Percentiles rank a stretch among this genome's conserved stretches.
Evolutionary conservation across 495 filamentous ascomycete species (phyloP).

Genomic region (Penicillium desertorum): DNA sequence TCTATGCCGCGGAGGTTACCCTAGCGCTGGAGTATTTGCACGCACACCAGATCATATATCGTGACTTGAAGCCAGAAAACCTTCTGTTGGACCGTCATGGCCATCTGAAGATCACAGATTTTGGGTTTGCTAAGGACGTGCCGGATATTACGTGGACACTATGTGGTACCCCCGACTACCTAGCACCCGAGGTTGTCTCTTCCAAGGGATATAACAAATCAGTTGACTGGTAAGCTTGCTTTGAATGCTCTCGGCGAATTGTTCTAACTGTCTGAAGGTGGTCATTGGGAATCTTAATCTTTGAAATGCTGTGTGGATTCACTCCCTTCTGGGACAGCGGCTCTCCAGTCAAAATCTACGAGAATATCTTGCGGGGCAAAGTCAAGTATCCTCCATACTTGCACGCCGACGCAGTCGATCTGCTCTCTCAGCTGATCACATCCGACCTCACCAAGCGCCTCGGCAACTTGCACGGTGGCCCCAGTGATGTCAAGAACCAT

Average conservation of each 20-base stretch:
- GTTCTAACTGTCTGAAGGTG: constrained; percentile 65
- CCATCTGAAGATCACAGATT: constrained; percentile 97
- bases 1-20: constrained; percentile 97
- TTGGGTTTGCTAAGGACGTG: constrained; percentile 97
- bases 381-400: constrained; percentile 97
- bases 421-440: constrained; percentile 90
- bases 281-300: constrained; percentile 97
- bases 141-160: constrained; percentile 99
- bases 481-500: constrained; percentile 90
- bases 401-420: constrained; percentile 87
- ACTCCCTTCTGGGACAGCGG: constrained; percentile 98
- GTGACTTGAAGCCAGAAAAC: constrained; percentile 96
- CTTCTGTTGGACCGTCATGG: constrained; percentile 92
- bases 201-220: constrained; percentile 99
- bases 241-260: not conserved
- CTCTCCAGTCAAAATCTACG: constrained; percentile 97
- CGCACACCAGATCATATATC: constrained; percentile 90
- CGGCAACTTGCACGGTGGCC: constrained; percentile 90
- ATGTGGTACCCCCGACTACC: constrained; percentile 97
- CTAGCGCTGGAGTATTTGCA: constrained; percentile 96
- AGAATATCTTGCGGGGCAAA: constrained; percentile 91
- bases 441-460: constrained; percentile 91
- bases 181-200: constrained; percentile 94
- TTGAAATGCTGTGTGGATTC: constrained; percentile 98
- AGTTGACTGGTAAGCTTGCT: constrained; percentile 81